Percentiles rank a stretch among this genome's conserved stretches.
Evolutionary conservation across 352 stramenopile species (phyloP).

Genomic region (Blastocystis sp.): DNA sequence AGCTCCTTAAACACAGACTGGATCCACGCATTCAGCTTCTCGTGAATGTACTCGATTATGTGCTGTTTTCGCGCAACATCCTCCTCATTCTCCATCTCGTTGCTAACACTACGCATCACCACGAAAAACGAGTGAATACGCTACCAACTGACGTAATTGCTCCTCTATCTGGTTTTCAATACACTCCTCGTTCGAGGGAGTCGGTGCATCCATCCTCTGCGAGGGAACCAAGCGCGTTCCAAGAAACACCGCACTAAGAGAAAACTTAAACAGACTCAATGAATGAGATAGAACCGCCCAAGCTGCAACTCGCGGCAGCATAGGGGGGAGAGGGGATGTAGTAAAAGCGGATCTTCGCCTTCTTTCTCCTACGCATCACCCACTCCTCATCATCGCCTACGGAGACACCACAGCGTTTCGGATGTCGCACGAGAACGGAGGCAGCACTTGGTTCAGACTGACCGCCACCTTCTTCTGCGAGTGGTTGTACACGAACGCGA

Average conservation of each 20-base stretch:
- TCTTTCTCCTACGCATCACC: slow-evolving; percentile 58
- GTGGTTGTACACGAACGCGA: slow-evolving; percentile 60
- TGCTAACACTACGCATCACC: not conserved
- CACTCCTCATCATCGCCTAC: not conserved
- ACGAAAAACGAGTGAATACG: not conserved
- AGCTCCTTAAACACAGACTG: not conserved
- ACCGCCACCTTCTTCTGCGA: slow-evolving; percentile 27
- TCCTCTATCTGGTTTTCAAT: not conserved
- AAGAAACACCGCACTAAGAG: not conserved
- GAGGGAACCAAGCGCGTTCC: not conserved
- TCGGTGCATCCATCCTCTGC: not conserved
- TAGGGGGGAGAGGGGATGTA: not conserved
- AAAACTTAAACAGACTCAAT: not conserved
- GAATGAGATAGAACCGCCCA: not conserved
- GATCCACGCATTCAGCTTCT: slow-evolving; percentile 22
- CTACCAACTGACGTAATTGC: not conserved
- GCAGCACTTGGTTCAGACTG: slow-evolving; percentile 7
- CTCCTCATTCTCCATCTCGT: not conserved
- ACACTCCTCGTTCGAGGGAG: no score
- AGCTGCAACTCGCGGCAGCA: not conserved
- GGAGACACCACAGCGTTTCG: slow-evolving; percentile 20
- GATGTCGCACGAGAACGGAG: slow-evolving; percentile 44
- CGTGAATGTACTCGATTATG: slow-evolving; percentile 15
- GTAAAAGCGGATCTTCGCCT: slow-evolving; percentile 27
- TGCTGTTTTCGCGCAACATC: not conserved